These are phyloP conservation scores for Trichophyton benhamiae DNA, from an alignment of 2,329 filamentous ascomycete species.

Conservation along the genomic window DNA sequence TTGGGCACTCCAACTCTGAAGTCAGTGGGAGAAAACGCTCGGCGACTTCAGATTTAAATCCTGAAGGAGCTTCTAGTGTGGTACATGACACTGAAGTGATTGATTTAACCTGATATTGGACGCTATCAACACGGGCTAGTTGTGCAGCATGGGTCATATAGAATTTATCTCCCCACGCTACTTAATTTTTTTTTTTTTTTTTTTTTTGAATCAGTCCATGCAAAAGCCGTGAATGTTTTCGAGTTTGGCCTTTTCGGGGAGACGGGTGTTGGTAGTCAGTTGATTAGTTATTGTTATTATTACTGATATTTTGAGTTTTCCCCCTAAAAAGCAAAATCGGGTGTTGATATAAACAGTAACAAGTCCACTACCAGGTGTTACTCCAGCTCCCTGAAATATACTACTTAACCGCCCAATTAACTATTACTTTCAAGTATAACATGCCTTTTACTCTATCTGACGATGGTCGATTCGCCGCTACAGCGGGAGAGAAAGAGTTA, in stretches of 20 bases:
- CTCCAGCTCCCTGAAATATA: too few relatives aligned
- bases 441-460: slow-evolving; percentile 6
- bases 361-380: too few relatives aligned
- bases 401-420: too few relatives aligned
- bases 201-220: not conserved
- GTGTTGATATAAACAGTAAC: too few relatives aligned
- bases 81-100: not conserved
- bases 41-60: not conserved
- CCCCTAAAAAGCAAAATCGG: not conserved
- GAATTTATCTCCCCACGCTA: too few relatives aligned
- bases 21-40: not conserved
- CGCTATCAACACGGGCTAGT: too few relatives aligned
- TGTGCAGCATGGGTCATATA: too few relatives aligned
- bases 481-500: not conserved
- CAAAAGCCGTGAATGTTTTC: too few relatives aligned
- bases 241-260: too few relatives aligned
- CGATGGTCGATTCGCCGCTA: slow-evolving; percentile 8
- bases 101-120: not conserved
- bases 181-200: not conserved
- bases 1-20: not conserved
- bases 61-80: not conserved
- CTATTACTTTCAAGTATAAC: not conserved
- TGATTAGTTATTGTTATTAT: not conserved
- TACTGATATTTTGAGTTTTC: not conserved
- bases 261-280: too few relatives aligned